Evolutionary conservation across 805 yeast species (phyloP).

Genomic region (Zygosaccharomyces kombuchaensis): DNA sequence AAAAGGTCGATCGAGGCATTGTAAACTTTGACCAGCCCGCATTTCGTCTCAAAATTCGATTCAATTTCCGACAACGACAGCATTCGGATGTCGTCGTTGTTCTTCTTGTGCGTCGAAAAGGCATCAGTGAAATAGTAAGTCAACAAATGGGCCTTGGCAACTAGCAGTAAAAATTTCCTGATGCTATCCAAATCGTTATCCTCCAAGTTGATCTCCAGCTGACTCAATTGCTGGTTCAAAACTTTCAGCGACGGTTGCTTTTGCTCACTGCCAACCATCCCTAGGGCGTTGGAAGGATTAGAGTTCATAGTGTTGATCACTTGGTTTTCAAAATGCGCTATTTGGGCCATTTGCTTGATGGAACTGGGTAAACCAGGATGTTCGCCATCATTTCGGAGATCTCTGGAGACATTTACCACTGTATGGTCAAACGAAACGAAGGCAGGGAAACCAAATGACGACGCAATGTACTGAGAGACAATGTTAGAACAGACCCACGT

Average conservation of each 20-base stretch:
- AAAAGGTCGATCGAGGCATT: slow-evolving; percentile 73
- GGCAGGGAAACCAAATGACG: slow-evolving; percentile 92
- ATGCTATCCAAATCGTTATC: slow-evolving; percentile 56
- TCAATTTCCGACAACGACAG: slow-evolving; percentile 20
- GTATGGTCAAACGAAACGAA: slow-evolving; percentile 81
- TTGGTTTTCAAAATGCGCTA: slow-evolving; percentile 83
- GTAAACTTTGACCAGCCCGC: slow-evolving; percentile 72
- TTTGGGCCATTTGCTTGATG: slow-evolving; percentile 73
- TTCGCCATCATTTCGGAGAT: slow-evolving; percentile 17
- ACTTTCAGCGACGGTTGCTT: slow-evolving; percentile 70
- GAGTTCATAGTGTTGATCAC: slow-evolving; percentile 72
- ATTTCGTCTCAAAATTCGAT: slow-evolving; percentile 53
- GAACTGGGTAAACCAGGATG: slow-evolving; percentile 46
- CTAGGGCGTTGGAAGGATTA: slow-evolving; percentile 61
- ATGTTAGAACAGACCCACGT: slow-evolving; percentile 95
- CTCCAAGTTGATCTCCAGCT: slow-evolving; percentile 53
- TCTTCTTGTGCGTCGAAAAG: slow-evolving; percentile 6
- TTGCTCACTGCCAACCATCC: slow-evolving; percentile 63
- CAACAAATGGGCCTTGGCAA: slow-evolving; percentile 75
- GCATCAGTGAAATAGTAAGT: slow-evolving; percentile 75
- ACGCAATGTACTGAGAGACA: slow-evolving; percentile 84
- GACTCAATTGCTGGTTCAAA: slow-evolving; percentile 67
- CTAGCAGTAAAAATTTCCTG: slow-evolving; percentile 61
- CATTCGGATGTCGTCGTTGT: slow-evolving; percentile 6
- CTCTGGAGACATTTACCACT: slow-evolving; percentile 47